A percentile compares a stretch with the other conserved stretches of the same genome.
Conservation (phyloP, 2,329 filamentous ascomycete species). For the Hymenoscyphus fructigenus region DNA sequence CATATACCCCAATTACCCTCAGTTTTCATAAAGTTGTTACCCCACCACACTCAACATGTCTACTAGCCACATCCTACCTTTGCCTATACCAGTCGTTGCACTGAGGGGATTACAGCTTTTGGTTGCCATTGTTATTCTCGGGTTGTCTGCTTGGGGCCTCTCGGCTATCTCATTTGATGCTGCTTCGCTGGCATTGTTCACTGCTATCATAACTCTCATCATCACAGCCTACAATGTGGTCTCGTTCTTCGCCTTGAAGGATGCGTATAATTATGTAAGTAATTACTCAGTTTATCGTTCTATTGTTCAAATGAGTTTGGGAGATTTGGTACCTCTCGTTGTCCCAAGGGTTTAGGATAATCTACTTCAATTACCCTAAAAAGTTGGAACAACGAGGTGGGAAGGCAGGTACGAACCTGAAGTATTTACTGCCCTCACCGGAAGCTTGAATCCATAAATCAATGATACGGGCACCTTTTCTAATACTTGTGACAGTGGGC, state of each 20-base stretch:
- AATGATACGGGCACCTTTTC: not conserved
- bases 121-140: conserved; percentile 5
- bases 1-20: not conserved
- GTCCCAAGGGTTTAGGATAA: too few species aligned
- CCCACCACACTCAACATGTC: not conserved
- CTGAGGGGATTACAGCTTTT: conserved; percentile 2
- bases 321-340: not conserved
- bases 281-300: not conserved
- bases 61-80: not conserved
- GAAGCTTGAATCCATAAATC: too few species aligned
- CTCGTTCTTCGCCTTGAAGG: not conserved
- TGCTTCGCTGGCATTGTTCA: conserved; percentile 6
- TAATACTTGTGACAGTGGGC: conserved; percentile 7
- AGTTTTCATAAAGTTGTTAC: not conserved
- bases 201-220: conserved; percentile 9
- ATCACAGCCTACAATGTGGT: conserved; percentile 8
- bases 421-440: not conserved
- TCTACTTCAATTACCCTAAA: not conserved
- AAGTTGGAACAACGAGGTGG: too few species aligned
- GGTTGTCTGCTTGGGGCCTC: conserved; percentile 6
- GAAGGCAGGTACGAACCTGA: too few species aligned
- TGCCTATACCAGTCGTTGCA: conserved; percentile 2
- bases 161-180: not conserved
- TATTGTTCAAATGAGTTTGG: not conserved
- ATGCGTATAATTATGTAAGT: conserved; percentile 11